phyloP scores from a whole-genome alignment of 208 protist genomes.

The Crithidia mellificae region DNA sequence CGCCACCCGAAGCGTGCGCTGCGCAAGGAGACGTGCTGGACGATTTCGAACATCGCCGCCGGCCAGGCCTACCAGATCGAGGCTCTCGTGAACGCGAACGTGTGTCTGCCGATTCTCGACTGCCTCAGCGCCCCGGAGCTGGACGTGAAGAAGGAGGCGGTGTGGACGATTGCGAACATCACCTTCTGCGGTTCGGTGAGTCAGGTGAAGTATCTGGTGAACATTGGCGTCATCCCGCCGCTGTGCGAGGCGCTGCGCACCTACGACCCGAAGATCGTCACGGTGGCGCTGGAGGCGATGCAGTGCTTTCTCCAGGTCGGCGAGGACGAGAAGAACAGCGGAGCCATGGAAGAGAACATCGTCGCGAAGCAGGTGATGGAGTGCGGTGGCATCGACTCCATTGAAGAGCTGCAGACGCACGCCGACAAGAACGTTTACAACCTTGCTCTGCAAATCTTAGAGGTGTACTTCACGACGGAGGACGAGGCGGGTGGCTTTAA shows the following conservation, averaged over 20 bases:
- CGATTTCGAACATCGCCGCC: conserved; percentile 99
- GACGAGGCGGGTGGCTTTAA: conserved; percentile 36
- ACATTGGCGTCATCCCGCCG: conserved; percentile 86
- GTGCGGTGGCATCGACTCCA: conserved; percentile 92
- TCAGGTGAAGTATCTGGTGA: conserved; percentile 93
- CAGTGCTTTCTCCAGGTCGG: conserved; percentile 93
- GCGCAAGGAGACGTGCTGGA: conserved; percentile 99
- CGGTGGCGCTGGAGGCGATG: conserved; percentile 96
- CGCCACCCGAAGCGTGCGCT: conserved; percentile 85
- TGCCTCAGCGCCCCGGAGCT: conserved; percentile 89
- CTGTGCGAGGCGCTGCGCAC: conserved; percentile 93
- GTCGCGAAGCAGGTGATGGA: conserved; percentile 88
- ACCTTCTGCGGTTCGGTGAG: conserved; percentile 88
- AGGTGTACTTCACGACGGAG: conserved; percentile 87
- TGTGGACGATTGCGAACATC: conserved; percentile 98
- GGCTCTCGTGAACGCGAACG: conserved; percentile 80
- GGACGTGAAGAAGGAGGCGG: conserved; percentile 98
- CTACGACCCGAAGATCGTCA: conserved; percentile 92
- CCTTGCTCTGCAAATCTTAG: conserved; percentile 91
- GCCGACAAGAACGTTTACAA: conserved; percentile 95
- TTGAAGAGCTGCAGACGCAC: conserved; percentile 95
- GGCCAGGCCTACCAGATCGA: conserved; percentile 96
- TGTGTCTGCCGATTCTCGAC: conserved; percentile 93
- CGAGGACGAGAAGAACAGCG: conserved; percentile 51
- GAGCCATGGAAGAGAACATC: conserved; percentile 51